Conservation (phyloP, 208 protist genomes). For the Phytomonas sp. region DNA sequence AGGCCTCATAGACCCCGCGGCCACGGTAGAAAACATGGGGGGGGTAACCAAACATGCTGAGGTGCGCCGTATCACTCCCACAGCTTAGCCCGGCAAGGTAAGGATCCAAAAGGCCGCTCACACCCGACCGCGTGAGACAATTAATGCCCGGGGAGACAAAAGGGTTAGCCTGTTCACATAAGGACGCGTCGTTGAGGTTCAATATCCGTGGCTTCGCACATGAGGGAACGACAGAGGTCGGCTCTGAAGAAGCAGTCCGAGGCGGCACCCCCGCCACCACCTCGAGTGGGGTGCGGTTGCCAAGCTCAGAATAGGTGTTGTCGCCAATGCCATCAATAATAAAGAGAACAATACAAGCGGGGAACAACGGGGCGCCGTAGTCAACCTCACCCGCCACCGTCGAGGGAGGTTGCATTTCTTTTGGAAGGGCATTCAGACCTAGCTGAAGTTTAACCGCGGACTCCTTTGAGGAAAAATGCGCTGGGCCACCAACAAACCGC, state of each 20-base stretch:
- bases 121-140: slow-evolving; percentile 35
- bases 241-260: not conserved
- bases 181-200: slow-evolving; percentile 11
- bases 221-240: not conserved
- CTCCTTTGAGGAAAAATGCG: slow-evolving; percentile 18
- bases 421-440: slow-evolving; percentile 21
- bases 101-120: slow-evolving; percentile 64
- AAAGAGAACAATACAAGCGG: slow-evolving; percentile 50
- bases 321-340: slow-evolving; percentile 75
- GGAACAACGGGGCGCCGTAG: slow-evolving; percentile 32
- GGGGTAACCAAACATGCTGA: slow-evolving; percentile 59
- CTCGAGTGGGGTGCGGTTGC: slow-evolving; percentile 56
- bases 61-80: slow-evolving; percentile 73
- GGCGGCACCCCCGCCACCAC: slow-evolving; percentile 41
- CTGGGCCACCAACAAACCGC: slow-evolving; percentile 34
- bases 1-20: slow-evolving; percentile 56
- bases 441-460: slow-evolving; percentile 14
- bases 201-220: not conserved
- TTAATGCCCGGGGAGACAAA: slow-evolving; percentile 34
- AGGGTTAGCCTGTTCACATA: slow-evolving; percentile 11
- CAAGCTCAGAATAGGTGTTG: slow-evolving; percentile 46
- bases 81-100: slow-evolving; percentile 51
- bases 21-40: slow-evolving; percentile 56
- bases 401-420: slow-evolving; percentile 20
- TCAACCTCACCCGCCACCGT: slow-evolving; percentile 18